Base-by-base conservation (phyloP, 257 asterid species). In the Gentiana dahurica region DNA sequence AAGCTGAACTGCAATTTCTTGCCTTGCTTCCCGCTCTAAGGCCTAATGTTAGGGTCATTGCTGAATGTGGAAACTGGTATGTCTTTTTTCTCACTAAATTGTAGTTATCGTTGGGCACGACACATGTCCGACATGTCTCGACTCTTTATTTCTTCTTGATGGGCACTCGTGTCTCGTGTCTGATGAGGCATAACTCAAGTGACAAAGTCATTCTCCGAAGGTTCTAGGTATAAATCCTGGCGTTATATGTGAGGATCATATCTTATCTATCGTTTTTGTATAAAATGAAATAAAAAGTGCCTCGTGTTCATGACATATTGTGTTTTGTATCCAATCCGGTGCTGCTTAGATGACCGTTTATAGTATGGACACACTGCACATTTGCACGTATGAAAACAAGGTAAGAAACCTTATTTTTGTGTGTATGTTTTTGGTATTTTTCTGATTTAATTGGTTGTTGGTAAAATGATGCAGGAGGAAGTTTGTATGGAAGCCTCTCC, bases 21-120 rank as follows among this genome's bases (percentile, higher is more conserved):
- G 71, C 73, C 34, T 55, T 88, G 55, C 93, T 88, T 38, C 96
- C 96, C 11, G 67, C 93, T 2, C 63, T 88, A 34, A 72, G 94
- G 69, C 95, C 97, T 45, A 68, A 54, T 38, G 97, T 88, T 41
- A 78, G 83, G 65, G 97, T 88, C 49, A 77, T 85, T 52, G 97
- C 95, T 52, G 97, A 88, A 60, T 88, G 95, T 48, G 97, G 95
- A 12, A 88, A 85, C 75, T 85, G 95, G 95, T 88, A 81, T 38
- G 8, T 2, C 11, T 1, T 15, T 63, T 39, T 41, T 10, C 2
- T 36, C 15, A 1, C 52, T 11, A 3, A 2, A 1, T 24, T 24
- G 24, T 24, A 24, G 24, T 24, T 24, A 24, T 24, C 24, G 24
- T 24, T 24, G 1, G 24, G 24, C 24, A 24, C 24, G 24, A 24